Conservation (phyloP, 495 filamentous ascomycete genomes). For the Aspergillus heteromorphus region DNA sequence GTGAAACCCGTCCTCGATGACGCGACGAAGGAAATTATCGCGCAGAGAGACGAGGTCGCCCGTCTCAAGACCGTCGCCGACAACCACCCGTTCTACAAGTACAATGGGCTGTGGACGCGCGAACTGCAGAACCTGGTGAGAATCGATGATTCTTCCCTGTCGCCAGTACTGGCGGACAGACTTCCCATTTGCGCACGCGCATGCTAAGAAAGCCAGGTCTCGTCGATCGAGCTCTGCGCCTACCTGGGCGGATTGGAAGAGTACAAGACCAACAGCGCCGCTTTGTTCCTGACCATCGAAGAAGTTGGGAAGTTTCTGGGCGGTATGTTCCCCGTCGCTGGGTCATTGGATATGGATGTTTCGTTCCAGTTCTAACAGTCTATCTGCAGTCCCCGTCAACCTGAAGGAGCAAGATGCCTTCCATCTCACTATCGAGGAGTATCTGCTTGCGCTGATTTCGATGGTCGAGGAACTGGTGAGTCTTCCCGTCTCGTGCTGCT, state of each 20-base stretch:
- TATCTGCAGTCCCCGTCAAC: conserved; percentile 77
- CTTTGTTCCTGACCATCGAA: conserved; percentile 74
- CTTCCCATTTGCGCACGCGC: not conserved
- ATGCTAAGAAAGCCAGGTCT: conserved; percentile 36
- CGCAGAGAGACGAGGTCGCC: conserved; percentile 39
- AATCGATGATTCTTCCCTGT: not conserved
- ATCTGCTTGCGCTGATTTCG: conserved; percentile 77
- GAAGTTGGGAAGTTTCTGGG: conserved; percentile 72
- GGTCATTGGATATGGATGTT: not conserved
- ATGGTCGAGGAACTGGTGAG: conserved; percentile 83
- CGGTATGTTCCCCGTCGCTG: conserved; percentile 43
- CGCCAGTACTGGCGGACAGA: not conserved
- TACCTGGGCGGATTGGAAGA: conserved; percentile 66
- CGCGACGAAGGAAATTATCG: conserved; percentile 34
- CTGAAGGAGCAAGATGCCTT: conserved; percentile 86
- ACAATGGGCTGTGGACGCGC: conserved; percentile 79
- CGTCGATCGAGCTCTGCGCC: conserved; percentile 64
- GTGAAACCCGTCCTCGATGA: conserved; percentile 43
- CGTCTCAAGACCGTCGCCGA: conserved; percentile 66
- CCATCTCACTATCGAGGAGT: conserved; percentile 95
- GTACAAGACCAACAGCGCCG: conserved; percentile 33
- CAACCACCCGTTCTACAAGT: conserved; percentile 91
- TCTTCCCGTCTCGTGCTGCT: not conserved
- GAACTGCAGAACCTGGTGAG: conserved; percentile 75
- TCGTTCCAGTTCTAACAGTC: conserved; percentile 3